Base-by-base conservation (phyloP, 257 asterid species). In the Buddleja alternifolia region DNA sequence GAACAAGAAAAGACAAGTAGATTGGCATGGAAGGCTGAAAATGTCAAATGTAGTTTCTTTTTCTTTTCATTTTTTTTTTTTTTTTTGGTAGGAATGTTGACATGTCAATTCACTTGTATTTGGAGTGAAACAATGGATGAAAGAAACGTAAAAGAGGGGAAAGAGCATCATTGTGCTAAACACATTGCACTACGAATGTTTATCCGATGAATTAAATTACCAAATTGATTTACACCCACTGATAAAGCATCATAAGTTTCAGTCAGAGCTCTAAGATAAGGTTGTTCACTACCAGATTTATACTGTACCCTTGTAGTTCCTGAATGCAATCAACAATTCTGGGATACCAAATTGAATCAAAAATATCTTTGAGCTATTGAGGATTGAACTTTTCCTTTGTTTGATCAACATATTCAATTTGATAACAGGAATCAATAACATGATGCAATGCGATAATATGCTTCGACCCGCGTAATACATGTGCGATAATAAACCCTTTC, bases 1-100 rank as follows among this genome's bases (percentile, higher is more conserved):
- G 71, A 66, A 66, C 52, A 63, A 48, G 70, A 21, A n/a, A n/a
- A n/a, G n/a, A 25, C 63, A 69, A 32, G 56, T 46, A 44, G 23
- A 55, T 20, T 19, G 55, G 4, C 37, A 25, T 41, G 61, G 54
- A 7, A 42, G 9, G 51, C 24, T 34, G 61, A 36, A 23, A 17
- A 45, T 29, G 34, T 29, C 34, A 29, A 52, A 17, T 10, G 54
- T 7, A 48, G 17, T 48, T 17, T n/a, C n/a, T n/a, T n/a, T n/a
- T n/a, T n/a, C n/a, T n/a, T n/a, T n/a, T n/a, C n/a, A n/a, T n/a
- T n/a, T n/a, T n/a, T n/a, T n/a, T n/a, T n/a, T 15, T 48, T 17
- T 10, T 3, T 48, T 48, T 16, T 4, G 34, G 34, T 29, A 5
- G 34, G 34, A 29, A 29, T 5, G 5, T 5, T 29, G 34, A 29